Conservation (phyloP, 371 early-diverging fungal genomes). For the Encephalitozoon hellem region DNA sequence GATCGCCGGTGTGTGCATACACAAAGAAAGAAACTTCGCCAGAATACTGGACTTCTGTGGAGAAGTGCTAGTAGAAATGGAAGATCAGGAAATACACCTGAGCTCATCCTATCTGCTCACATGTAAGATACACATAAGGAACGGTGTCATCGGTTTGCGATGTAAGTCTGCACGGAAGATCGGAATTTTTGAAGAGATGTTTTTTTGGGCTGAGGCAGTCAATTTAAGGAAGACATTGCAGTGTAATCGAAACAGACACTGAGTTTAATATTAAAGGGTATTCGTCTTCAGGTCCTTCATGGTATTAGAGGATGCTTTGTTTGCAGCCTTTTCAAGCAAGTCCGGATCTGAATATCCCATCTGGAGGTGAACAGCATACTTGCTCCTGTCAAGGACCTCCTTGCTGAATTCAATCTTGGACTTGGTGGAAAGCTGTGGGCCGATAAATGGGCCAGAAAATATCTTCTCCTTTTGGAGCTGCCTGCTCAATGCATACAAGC, state of each 20-base stretch:
- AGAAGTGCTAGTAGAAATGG: conserved; percentile 8
- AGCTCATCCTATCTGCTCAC: background rate
- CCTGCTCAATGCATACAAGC: conserved; percentile 69
- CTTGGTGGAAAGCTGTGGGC: conserved; percentile 52
- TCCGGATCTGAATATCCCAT: conserved; percentile 23
- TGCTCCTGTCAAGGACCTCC: conserved; percentile 53
- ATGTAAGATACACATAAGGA: conserved; percentile 11
- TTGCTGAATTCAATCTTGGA: conserved; percentile 48
- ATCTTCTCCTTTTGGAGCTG: conserved; percentile 66
- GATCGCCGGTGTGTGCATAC: conserved; percentile 1
- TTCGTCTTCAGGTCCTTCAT: background rate
- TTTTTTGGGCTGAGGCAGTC: conserved; percentile 11
- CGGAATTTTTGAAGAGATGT: conserved; percentile 21
- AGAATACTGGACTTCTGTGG: conserved; percentile 20
- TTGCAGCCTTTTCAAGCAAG: background rate
- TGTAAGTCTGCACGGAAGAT: background rate
- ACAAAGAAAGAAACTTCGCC: background rate
- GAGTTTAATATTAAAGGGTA: background rate
- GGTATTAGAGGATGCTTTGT: background rate
- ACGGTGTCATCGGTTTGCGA: background rate
- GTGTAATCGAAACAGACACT: background rate
- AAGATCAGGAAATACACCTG: background rate
- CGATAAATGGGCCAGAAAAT: conserved; percentile 53
- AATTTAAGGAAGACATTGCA: background rate
- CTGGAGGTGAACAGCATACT: conserved; percentile 47